A percentile compares a stretch with the other conserved stretches of the same genome.
Conservation (phyloP, 2,329 filamentous ascomycete species). For the Stagonosporopsis cucurbitacearum region DNA sequence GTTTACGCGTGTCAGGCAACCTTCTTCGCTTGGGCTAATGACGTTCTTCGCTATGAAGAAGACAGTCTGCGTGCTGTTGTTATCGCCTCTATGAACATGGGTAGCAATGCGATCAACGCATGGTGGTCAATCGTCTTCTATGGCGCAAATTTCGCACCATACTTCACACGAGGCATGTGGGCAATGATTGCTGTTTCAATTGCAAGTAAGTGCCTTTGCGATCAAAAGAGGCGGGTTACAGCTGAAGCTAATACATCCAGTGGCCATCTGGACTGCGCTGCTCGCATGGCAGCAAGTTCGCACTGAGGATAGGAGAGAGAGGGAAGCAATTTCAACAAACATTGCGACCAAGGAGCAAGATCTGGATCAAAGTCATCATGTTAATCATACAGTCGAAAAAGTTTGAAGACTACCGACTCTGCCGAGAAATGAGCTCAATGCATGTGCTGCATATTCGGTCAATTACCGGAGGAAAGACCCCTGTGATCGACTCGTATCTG, state of each 20-base stretch:
- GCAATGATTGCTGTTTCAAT: conserved; percentile 72
- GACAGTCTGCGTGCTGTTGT: conserved; percentile 69
- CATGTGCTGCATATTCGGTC: not conserved
- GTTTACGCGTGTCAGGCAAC: conserved; percentile 77
- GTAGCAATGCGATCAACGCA: conserved; percentile 71
- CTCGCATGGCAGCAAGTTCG: conserved; percentile 57
- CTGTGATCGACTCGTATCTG: conserved; percentile 1
- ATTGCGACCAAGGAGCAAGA: conserved; percentile 17
- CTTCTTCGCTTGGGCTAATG: conserved; percentile 79
- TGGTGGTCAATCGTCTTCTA: conserved; percentile 80
- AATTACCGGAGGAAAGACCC: not conserved
- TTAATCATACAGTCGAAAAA: conserved; percentile 13
- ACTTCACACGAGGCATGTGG: conserved; percentile 74
- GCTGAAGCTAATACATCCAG: conserved; percentile 12
- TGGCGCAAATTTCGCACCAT: conserved; percentile 69
- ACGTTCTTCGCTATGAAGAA: conserved; percentile 69
- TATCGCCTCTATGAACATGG: conserved; percentile 74
- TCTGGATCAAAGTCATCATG: conserved; percentile 12
- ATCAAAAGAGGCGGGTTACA: not conserved
- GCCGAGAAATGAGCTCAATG: conserved; percentile 7
- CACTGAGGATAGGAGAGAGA: conserved; percentile 46
- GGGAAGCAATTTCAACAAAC: conserved; percentile 10
- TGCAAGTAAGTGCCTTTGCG: conserved; percentile 41
- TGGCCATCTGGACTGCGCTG: conserved; percentile 65
- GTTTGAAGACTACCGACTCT: conserved; percentile 2